phyloP scores from a whole-genome alignment of 495 filamentous ascomycete genomes.

The Evansstolkia leycettana region DNA sequence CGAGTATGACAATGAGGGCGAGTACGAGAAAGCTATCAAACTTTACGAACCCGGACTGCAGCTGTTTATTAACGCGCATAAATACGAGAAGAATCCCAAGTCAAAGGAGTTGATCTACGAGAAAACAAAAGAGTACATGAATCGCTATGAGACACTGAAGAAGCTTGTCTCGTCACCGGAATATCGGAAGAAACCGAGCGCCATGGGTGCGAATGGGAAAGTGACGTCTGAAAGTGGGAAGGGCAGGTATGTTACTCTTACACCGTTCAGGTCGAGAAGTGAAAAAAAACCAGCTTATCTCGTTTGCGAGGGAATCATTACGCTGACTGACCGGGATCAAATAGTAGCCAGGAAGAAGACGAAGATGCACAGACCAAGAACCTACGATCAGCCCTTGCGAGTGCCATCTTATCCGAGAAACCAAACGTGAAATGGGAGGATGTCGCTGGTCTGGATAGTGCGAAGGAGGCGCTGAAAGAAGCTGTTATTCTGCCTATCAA shows the following conservation, averaged over 20 bases:
- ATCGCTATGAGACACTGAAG: slow-evolving; percentile 94
- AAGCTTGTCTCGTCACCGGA: slow-evolving; percentile 69
- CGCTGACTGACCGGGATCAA: slow-evolving; percentile 1
- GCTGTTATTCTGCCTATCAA: slow-evolving; percentile 95
- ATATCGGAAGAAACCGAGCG: slow-evolving; percentile 61
- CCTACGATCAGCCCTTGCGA: slow-evolving; percentile 75
- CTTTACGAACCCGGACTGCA: slow-evolving; percentile 88
- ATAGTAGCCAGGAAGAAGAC: slow-evolving; percentile 47
- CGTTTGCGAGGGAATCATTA: background rate
- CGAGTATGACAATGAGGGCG: slow-evolving; percentile 85
- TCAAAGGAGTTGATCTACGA: slow-evolving; percentile 93
- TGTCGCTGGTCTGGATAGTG: slow-evolving; percentile 88
- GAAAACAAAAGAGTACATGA: slow-evolving; percentile 94
- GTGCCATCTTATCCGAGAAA: slow-evolving; percentile 87
- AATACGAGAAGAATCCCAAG: slow-evolving; percentile 96
- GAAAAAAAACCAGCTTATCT: slow-evolving; percentile 14
- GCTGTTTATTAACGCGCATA: slow-evolving; percentile 90
- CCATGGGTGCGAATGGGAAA: slow-evolving; percentile 76
- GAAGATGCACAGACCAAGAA: slow-evolving; percentile 91
- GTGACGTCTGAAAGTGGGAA: slow-evolving; percentile 58
- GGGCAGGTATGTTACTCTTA: slow-evolving; percentile 39
- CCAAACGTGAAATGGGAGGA: slow-evolving; percentile 97
- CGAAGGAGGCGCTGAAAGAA: slow-evolving; percentile 96
- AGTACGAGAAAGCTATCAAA: slow-evolving; percentile 95
- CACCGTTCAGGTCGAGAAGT: too few species aligned